These are phyloP conservation scores for Cytospora piceicola DNA, from an alignment of 2,329 filamentous ascomycete genomes.

Conservation along the genomic window DNA sequence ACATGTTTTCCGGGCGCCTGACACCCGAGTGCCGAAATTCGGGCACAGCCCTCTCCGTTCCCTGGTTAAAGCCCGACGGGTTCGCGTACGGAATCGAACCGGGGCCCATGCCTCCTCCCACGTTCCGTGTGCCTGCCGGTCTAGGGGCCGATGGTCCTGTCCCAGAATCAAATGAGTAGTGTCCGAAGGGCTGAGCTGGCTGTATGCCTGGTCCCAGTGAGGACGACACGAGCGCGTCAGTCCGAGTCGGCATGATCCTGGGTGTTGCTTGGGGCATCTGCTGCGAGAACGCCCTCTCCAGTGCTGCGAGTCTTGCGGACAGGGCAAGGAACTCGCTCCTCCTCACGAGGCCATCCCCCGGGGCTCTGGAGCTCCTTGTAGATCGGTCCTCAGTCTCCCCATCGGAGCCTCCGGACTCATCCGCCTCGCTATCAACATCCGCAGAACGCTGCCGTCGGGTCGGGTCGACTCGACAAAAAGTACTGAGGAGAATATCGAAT, in stretches of 20 bases:
- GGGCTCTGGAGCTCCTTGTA: slow-evolving; percentile 1
- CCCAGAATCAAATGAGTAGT: slow-evolving; percentile 21
- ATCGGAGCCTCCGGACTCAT: slow-evolving; percentile 12
- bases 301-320: slow-evolving; percentile 20
- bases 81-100: slow-evolving; percentile 3
- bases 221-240: slow-evolving; percentile 20
- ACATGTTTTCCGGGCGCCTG: slow-evolving; percentile 18
- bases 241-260: slow-evolving; percentile 21
- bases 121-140: not conserved
- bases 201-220: not conserved
- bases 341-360: slow-evolving; percentile 4
- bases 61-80: slow-evolving; percentile 18
- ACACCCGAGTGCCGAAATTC: not conserved
- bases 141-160: not conserved
- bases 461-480: slow-evolving; percentile 22
- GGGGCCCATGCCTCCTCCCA: slow-evolving; percentile 9
- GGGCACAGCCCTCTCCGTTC: slow-evolving; percentile 13
- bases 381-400: slow-evolving; percentile 10
- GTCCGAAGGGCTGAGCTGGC: slow-evolving; percentile 15
- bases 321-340: slow-evolving; percentile 24
- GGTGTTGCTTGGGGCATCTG: slow-evolving; percentile 14
- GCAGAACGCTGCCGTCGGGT: not conserved
- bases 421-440: slow-evolving; percentile 1
- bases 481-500: slow-evolving; percentile 23
- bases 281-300: slow-evolving; percentile 22